phyloP scores from a whole-genome alignment of 176 grass and related monocot species.

The Oryza nivara region DNA sequence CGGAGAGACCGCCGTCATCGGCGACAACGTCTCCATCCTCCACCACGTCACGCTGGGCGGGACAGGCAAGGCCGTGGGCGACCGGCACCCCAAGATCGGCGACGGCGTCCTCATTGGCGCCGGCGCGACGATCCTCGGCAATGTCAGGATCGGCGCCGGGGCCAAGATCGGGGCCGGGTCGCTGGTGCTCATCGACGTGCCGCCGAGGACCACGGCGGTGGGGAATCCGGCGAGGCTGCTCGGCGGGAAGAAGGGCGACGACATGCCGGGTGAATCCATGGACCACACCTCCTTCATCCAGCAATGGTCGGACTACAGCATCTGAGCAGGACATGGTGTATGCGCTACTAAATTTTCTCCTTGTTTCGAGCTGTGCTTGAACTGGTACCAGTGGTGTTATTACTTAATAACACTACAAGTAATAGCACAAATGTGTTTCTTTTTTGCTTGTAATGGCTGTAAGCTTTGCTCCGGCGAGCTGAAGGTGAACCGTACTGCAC shows the following conservation, averaged over 20 bases:
- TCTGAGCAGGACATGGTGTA: slow-evolving; percentile 36
- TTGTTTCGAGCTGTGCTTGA: background rate
- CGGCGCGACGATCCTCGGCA: slow-evolving; percentile 90
- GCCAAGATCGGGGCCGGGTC: slow-evolving; percentile 91
- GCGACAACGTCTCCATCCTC: slow-evolving; percentile 95
- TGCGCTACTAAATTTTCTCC: background rate
- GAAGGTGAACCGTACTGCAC: slow-evolving; percentile 2
- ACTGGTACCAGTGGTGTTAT: background rate
- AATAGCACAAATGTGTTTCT: background rate
- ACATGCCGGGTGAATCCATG: slow-evolving; percentile 86
- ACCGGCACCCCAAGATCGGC: slow-evolving; percentile 88
- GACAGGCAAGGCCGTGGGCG: slow-evolving; percentile 84
- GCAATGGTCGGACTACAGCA: slow-evolving; percentile 88
- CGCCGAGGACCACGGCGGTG: slow-evolving; percentile 70
- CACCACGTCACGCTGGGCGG: slow-evolving; percentile 97
- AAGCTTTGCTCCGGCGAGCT: slow-evolving; percentile 4
- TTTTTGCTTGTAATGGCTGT: background rate
- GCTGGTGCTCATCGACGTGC: slow-evolving; percentile 87
- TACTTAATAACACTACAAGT: background rate
- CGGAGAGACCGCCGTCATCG: slow-evolving; percentile 92
- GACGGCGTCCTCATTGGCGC: slow-evolving; percentile 92
- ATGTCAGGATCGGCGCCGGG: slow-evolving; percentile 83
- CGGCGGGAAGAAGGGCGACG: slow-evolving; percentile 58
- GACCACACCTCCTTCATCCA: slow-evolving; percentile 95
- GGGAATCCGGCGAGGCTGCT: slow-evolving; percentile 87